phyloP scores from a whole-genome alignment of 768 basidiomycete genomes.

The Trametes cinnabarina region DNA sequence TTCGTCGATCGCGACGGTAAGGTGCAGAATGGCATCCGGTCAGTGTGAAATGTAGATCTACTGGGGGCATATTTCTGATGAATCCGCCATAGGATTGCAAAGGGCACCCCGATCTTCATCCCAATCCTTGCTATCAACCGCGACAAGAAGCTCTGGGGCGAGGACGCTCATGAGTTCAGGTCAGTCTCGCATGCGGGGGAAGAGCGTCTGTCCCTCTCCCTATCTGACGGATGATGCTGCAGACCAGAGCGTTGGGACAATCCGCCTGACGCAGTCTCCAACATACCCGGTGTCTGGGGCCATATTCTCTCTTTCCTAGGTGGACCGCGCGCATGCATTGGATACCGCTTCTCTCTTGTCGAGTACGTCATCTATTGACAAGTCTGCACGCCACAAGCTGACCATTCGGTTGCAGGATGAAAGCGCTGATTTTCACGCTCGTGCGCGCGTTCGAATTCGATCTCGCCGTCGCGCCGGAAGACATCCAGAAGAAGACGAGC shows the following conservation, averaged over 20 bases:
- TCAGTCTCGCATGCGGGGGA: no score
- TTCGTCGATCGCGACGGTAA: slow-evolving; percentile 25
- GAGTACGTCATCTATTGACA: slow-evolving; percentile 54
- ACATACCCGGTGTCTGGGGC: slow-evolving; percentile 60
- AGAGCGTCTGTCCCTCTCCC: no score
- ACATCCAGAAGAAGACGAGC: slow-evolving; percentile 19
- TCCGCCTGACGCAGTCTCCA: slow-evolving; percentile 41
- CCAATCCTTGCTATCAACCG: slow-evolving; percentile 56
- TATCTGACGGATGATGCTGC: no score
- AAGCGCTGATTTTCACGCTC: slow-evolving; percentile 34
- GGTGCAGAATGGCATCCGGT: slow-evolving; percentile 25
- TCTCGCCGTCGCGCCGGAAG: slow-evolving; percentile 26
- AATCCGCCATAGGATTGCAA: slow-evolving; percentile 25
- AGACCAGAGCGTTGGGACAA: slow-evolving; percentile 63
- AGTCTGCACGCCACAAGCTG: no score
- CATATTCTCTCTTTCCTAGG: slow-evolving; percentile 62
- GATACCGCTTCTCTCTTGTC: slow-evolving; percentile 60
- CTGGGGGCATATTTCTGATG: no score
- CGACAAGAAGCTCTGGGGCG: slow-evolving; percentile 55
- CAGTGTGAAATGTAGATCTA: slow-evolving; percentile 36
- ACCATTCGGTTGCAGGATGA: slow-evolving; percentile 26
- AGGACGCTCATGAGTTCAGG: slow-evolving; percentile 56
- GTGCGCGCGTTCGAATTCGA: slow-evolving; percentile 33
- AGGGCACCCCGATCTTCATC: slow-evolving; percentile 38
- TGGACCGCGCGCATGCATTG: slow-evolving; percentile 65